phyloP scores from a whole-genome alignment of 768 basidiomycete genomes.

The Phanerochaete carnosa region DNA sequence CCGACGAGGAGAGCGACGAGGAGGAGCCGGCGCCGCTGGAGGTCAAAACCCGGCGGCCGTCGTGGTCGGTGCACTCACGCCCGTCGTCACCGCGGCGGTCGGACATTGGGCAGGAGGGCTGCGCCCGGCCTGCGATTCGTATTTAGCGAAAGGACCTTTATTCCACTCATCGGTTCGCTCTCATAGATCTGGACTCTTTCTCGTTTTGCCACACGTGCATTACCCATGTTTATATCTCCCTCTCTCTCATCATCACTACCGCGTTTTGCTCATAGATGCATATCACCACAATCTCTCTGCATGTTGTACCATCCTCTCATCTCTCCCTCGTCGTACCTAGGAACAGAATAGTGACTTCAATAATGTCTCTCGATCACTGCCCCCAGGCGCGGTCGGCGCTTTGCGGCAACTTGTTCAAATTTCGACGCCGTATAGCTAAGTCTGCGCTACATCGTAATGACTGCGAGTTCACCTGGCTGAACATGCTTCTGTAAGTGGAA shows the following conservation, averaged over 20 bases:
- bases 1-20: constrained; percentile 36
- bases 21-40: constrained; percentile 21
- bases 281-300: background rate
- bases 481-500: too few species aligned
- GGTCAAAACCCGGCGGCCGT: constrained; percentile 25
- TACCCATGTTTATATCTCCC: background rate
- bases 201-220: background rate
- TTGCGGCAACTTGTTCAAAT: too few species aligned
- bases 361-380: background rate
- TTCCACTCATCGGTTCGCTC: background rate
- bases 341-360: background rate
- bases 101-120: constrained; percentile 4
- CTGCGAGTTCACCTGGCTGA: too few species aligned
- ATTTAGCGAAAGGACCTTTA: constrained; percentile 7
- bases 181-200: constrained; percentile 7
- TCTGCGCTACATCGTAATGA: too few species aligned
- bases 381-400: background rate
- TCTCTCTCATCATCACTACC: background rate
- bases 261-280: constrained; percentile 2
- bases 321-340: background rate
- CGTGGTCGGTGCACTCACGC: constrained; percentile 6
- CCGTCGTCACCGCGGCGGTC: constrained; percentile 9
- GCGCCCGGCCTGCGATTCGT: constrained; percentile 6
- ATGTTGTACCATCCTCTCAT: constrained; percentile 10
- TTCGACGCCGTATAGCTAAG: too few species aligned